A percentile compares a stretch with the other conserved stretches of the same genome.
Evolutionary conservation across 306 rosid genomes (phyloP).

Genomic region (Albizia julibrissin): DNA sequence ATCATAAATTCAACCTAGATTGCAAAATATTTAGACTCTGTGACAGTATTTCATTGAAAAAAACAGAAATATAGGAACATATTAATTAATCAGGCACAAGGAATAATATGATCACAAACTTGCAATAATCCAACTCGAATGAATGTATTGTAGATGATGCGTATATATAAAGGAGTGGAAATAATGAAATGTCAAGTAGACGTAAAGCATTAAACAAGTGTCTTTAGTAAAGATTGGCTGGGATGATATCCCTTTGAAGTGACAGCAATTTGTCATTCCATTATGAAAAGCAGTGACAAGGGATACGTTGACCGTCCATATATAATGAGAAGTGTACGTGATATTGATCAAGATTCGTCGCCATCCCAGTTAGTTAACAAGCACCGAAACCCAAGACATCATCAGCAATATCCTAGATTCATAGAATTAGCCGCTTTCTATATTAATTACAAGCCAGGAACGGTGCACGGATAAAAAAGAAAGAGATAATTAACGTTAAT

Average conservation of each 20-base stretch:
- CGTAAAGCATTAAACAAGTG: constrained; percentile 42
- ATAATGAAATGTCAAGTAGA: constrained; percentile 30
- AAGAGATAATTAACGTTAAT: background rate
- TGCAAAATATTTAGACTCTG: background rate
- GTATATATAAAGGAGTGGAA: background rate
- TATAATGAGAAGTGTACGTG: background rate
- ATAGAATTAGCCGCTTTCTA: too few relatives aligned
- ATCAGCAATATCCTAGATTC: background rate
- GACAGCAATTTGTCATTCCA: constrained; percentile 28
- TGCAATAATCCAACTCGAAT: background rate
- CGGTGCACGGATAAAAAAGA: background rate
- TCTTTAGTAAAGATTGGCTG: constrained; percentile 32
- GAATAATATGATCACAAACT: background rate
- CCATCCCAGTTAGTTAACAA: constrained; percentile 1
- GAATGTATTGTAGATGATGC: background rate
- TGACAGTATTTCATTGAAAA: background rate
- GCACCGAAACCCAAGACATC: background rate
- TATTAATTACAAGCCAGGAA: background rate
- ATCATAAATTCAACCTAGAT: background rate
- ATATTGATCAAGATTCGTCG: constrained; percentile 28
- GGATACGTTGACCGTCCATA: constrained; percentile 39
- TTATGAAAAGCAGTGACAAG: constrained; percentile 18
- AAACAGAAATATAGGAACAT: background rate
- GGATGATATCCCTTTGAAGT: constrained; percentile 25
- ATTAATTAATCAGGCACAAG: background rate